phyloP scores from a whole-genome alignment of 192 early-diverging fungal genomes.

The Allomyces javanicus region DNA sequence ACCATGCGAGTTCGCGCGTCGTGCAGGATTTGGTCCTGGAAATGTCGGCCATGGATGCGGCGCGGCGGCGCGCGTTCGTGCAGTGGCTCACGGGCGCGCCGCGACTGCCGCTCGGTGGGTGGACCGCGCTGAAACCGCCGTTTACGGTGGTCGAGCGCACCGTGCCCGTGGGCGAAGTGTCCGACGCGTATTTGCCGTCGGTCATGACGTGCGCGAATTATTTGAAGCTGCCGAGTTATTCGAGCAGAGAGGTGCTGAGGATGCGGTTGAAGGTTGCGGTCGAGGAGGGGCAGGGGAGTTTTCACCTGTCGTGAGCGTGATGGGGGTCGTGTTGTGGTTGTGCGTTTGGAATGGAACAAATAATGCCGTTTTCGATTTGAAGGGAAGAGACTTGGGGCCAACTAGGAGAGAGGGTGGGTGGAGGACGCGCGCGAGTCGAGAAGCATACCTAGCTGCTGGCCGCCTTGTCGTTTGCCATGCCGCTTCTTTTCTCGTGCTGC shows the following conservation, averaged over 20 bases:
- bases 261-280: slow-evolving; percentile 48
- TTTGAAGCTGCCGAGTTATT: slow-evolving; percentile 79
- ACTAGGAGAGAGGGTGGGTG: too few species aligned
- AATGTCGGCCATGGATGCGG: not conserved
- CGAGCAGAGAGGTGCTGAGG: slow-evolving; percentile 34
- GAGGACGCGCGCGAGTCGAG: too few species aligned
- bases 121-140: not conserved
- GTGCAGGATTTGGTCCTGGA: not conserved
- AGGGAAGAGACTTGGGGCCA: too few species aligned
- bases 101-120: not conserved
- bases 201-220: slow-evolving; percentile 97
- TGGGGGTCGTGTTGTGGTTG: not conserved
- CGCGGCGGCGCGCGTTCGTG: not conserved
- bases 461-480: too few species aligned
- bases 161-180: not conserved
- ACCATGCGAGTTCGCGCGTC: not conserved
- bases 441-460: too few species aligned
- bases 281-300: slow-evolving; percentile 66
- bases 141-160: not conserved
- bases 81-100: not conserved
- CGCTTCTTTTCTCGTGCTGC: too few species aligned
- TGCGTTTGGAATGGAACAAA: too few species aligned
- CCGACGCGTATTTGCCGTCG: slow-evolving; percentile 68
- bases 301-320: slow-evolving; percentile 33
- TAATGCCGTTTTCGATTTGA: too few species aligned